Evolutionary conservation across 768 basidiomycete species (phyloP).

Genomic region (Tricholoma terreum): DNA sequence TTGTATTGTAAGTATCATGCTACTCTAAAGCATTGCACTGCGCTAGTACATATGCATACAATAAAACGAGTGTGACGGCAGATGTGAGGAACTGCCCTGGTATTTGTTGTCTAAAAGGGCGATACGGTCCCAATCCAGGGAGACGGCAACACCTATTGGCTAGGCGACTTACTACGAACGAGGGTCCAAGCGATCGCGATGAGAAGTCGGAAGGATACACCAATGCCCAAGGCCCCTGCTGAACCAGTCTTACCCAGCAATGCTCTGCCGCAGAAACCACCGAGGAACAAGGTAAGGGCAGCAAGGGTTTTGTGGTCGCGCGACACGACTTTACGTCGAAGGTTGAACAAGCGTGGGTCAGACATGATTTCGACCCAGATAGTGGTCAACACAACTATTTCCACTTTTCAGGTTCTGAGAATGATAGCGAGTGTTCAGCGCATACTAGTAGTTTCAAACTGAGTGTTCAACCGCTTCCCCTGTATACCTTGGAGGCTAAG

Average conservation of each 20-base stretch:
- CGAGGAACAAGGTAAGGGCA: slow-evolving; percentile 66
- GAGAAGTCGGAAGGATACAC: slow-evolving; percentile 57
- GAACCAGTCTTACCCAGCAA: slow-evolving; percentile 59
- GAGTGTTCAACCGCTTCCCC: slow-evolving; percentile 76
- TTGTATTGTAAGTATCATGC: too few relatives aligned
- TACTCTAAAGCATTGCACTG: too few relatives aligned
- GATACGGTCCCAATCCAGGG: too few relatives aligned
- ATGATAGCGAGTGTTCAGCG: not conserved
- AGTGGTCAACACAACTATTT: slow-evolving; percentile 74
- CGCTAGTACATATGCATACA: too few relatives aligned
- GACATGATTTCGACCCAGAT: slow-evolving; percentile 88
- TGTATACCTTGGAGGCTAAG: slow-evolving; percentile 85
- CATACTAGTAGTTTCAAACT: slow-evolving; percentile 78
- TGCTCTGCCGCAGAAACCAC: slow-evolving; percentile 68
- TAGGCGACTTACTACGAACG: slow-evolving; percentile 41
- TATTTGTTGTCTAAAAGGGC: too few relatives aligned
- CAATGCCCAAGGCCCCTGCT: slow-evolving; percentile 62
- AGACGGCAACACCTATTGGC: too few relatives aligned
- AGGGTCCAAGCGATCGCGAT: slow-evolving; percentile 66
- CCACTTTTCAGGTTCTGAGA: not conserved
- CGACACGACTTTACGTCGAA: slow-evolving; percentile 47
- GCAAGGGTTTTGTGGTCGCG: slow-evolving; percentile 75
- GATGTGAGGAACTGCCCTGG: too few relatives aligned
- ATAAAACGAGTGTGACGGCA: too few relatives aligned
- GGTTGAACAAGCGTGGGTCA: slow-evolving; percentile 69